Conservation (phyloP, 2,329 filamentous ascomycete genomes). For the Cladophialophora carrionii region DNA sequence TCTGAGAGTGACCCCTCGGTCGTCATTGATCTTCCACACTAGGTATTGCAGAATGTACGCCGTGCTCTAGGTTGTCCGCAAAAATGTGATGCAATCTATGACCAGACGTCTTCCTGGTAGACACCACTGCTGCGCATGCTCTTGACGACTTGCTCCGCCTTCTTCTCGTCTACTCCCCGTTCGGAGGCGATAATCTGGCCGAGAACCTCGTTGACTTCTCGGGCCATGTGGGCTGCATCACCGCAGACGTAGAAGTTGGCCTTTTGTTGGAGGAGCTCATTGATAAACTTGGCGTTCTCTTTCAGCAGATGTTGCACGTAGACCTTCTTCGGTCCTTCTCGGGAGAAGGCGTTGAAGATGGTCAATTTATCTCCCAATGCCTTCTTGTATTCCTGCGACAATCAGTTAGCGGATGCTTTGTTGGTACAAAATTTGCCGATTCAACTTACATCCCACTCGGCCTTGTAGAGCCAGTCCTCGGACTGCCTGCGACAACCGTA, state of each 20-base stretch:
- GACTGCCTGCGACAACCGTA: constrained; percentile 85
- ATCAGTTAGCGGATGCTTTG: constrained; percentile 31
- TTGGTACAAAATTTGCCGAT: constrained; percentile 3
- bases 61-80: not conserved
- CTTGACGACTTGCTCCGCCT: constrained; percentile 96
- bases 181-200: constrained; percentile 84
- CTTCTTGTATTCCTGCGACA: constrained; percentile 73
- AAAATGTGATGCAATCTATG: constrained; percentile 46
- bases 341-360: constrained; percentile 92
- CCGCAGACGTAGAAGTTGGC: constrained; percentile 98
- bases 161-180: constrained; percentile 77
- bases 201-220: constrained; percentile 86
- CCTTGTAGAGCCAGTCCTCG: constrained; percentile 92
- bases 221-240: constrained; percentile 95
- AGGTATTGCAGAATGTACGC: not conserved
- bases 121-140: constrained; percentile 92
- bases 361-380: constrained; percentile 86
- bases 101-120: constrained; percentile 85
- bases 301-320: constrained; percentile 94
- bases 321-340: constrained; percentile 82
- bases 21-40: not conserved
- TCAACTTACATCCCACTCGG: constrained; percentile 84
- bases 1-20: not conserved
- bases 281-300: constrained; percentile 80
- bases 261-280: constrained; percentile 78